phyloP scores from a whole-genome alignment of 176 grass and related monocot species.

The Phoenix roebelenii region DNA sequence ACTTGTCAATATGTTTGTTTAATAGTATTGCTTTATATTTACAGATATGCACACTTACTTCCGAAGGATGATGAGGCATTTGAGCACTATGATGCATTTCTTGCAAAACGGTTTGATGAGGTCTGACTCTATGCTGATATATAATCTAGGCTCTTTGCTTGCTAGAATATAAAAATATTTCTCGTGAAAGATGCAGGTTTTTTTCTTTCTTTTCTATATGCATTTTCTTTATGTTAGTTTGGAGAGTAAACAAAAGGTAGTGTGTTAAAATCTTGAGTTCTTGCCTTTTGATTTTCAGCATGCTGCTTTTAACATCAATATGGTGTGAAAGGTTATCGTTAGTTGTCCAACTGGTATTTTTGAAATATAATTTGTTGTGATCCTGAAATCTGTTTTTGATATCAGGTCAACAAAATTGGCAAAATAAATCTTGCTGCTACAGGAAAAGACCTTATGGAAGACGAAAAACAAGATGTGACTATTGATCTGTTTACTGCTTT shows the following conservation, averaged over 20 bases:
- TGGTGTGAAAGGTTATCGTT: too few species aligned
- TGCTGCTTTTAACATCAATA: too few species aligned
- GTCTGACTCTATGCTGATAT: slow-evolving; percentile 24
- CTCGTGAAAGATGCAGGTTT: too few species aligned
- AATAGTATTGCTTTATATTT: not conserved
- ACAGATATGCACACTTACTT: slow-evolving; percentile 87
- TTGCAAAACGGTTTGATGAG: slow-evolving; percentile 75
- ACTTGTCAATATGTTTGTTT: too few species aligned
- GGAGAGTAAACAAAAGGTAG: not conserved
- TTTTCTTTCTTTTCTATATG: not conserved
- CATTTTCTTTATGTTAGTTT: slow-evolving; percentile 3
- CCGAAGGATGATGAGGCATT: slow-evolving; percentile 95
- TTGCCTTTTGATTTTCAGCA: not conserved
- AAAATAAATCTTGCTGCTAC: slow-evolving; percentile 99
- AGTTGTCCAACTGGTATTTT: too few species aligned
- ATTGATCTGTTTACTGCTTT: slow-evolving; percentile 77
- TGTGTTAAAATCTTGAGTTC: slow-evolving; percentile 8
- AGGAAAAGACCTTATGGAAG: slow-evolving; percentile 98
- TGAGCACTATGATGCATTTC: slow-evolving; percentile 78
- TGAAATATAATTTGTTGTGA: too few species aligned
- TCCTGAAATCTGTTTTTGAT: not conserved
- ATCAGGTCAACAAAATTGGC: slow-evolving; percentile 90
- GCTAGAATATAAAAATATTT: too few species aligned
- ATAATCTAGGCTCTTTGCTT: too few species aligned
- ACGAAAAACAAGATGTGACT: slow-evolving; percentile 93